phyloP scores from a whole-genome alignment of 768 basidiomycete genomes.

The Mycena venus region DNA sequence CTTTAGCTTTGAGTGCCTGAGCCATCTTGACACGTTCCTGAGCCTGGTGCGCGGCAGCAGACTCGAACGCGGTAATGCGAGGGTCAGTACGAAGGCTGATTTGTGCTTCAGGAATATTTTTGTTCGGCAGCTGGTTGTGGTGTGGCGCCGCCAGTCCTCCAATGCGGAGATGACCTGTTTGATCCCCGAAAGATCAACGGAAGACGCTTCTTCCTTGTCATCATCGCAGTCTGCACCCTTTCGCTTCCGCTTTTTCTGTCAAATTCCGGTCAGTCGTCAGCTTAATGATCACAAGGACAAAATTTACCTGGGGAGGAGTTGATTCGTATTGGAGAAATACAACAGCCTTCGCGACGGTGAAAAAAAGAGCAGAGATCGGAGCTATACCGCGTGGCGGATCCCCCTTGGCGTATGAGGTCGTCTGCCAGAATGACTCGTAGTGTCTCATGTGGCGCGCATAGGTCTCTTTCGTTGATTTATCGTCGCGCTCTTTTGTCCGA shows the following conservation, averaged over 20 bases:
- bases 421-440: not conserved
- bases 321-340: conserved; percentile 31
- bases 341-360: conserved; percentile 39
- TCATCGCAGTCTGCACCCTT: not conserved
- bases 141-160: not conserved
- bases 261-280: not conserved
- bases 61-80: conserved; percentile 8
- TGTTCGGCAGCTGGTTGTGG: not conserved
- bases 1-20: not conserved
- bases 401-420: not conserved
- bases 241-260: not conserved
- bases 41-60: not conserved
- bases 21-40: conserved; percentile 5
- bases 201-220: not conserved
- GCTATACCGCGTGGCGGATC: not conserved
- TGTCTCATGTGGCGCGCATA: not conserved
- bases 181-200: not conserved
- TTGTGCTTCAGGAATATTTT: not conserved
- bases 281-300: not conserved
- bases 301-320: conserved; percentile 38
- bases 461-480: not conserved
- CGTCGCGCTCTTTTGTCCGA: not conserved
- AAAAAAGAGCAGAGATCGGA: conserved; percentile 30
- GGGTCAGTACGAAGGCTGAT: not conserved
- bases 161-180: conserved; percentile 19